Conservation (phyloP, 2,329 filamentous ascomycete genomes). For the Davidsoniella australis region DNA sequence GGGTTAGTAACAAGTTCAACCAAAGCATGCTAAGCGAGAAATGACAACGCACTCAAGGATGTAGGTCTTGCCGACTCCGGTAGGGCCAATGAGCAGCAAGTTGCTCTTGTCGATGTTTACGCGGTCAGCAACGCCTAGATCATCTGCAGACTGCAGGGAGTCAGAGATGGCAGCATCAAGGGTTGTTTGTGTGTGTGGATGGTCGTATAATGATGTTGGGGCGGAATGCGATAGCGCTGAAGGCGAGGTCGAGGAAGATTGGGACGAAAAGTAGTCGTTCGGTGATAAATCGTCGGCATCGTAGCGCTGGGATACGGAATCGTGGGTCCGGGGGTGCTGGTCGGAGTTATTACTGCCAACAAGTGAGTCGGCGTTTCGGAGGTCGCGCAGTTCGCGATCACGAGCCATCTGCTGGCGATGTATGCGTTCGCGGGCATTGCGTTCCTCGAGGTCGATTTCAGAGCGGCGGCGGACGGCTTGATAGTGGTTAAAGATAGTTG, state of each 20-base stretch:
- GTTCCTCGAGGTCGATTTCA: conserved; percentile 55
- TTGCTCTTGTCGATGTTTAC: conserved; percentile 93
- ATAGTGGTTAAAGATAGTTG: conserved; percentile 94
- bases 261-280: conserved; percentile 12
- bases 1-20: too few species aligned
- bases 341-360: conserved; percentile 13
- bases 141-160: conserved; percentile 33
- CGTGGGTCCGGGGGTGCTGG: not conserved
- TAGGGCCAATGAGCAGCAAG: conserved; percentile 75
- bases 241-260: not conserved
- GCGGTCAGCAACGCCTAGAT: conserved; percentile 24
- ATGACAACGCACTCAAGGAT: conserved; percentile 48
- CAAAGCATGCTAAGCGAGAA: not conserved
- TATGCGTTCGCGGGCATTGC: conserved; percentile 41
- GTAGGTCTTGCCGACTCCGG: conserved; percentile 89
- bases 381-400: conserved; percentile 36
- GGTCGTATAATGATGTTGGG: not conserved
- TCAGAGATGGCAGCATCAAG: conserved; percentile 17
- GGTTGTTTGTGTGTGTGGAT: not conserved
- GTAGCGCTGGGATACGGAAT: conserved; percentile 4
- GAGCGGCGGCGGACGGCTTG: conserved; percentile 66
- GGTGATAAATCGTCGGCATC: conserved; percentile 16
- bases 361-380: conserved; percentile 6
- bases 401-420: conserved; percentile 54
- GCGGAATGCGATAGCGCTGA: not conserved